Evolutionary conservation across 805 yeast genomes (phyloP), one percentile per base, ranked within the genome.

Genomic region (Barnettozyma siamensis): DNA sequence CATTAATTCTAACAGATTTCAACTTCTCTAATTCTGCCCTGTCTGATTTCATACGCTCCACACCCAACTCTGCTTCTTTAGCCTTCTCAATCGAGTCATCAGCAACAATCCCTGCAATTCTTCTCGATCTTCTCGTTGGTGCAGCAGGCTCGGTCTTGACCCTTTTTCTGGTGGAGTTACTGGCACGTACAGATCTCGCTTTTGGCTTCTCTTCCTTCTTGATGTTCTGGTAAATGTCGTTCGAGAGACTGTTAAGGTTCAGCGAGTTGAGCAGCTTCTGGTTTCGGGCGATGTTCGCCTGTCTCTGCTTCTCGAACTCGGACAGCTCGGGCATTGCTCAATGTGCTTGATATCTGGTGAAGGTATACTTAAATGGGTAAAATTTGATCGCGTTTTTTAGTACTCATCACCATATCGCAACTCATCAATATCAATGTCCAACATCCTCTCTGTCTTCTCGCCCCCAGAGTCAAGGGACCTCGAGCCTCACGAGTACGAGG

Each of bases 231-330:
- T 70, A 62, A 37, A 83, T 74, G 2, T 78, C 78, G 26, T 65
- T 61, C 2, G 82, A 69, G 3, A 83, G 60, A 11, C 76, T 63
- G 38, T 77, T 80, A 16, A 91, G 67, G 48, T 88, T 83, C 48
- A 91, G 69, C 49, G 82, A 78, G 50, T 76, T 71, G 39, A 91
- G 67, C 19, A 89, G 72, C 49, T 79, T 85, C 58, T 80, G 78
- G 62, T 91, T 93, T 37, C 98, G 70, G 48, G 79, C 85, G 45
- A 91, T 93, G 57, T 87, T 88, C 44, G 77, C 86, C 54, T 74
- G 80, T 44, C 94, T 63, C 55, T 78, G 80, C 52, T 67, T 73
- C 59, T 85, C 93, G 55, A 85, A 82, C 28, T 80, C 87, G 2
- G 84, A 73, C 24, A 81, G 43, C 18, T 20, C 41, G 10, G 35